These are phyloP conservation scores for Perkinsus olseni DNA, from an alignment of 169 alveolate species.

Conservation along the genomic window DNA sequence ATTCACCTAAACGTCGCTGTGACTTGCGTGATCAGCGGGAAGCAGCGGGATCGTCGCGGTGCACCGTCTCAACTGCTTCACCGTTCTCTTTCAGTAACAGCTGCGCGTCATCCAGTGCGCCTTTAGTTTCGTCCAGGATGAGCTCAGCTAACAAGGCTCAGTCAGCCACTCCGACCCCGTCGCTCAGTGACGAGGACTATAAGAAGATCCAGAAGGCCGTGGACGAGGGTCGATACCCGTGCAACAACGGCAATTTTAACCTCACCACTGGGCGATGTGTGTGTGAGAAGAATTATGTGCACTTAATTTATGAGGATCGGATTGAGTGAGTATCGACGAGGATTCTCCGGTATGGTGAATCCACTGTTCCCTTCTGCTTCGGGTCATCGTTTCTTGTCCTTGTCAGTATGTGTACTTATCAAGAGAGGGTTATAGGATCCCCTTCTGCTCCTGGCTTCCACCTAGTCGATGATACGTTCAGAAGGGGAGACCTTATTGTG, in stretches of 20 bases:
- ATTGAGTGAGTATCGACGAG: background rate
- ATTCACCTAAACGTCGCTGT: too few relatives aligned
- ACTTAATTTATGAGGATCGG: background rate
- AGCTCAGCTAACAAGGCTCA: background rate
- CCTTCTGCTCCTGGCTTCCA: background rate
- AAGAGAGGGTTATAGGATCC: background rate
- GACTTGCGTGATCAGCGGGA: too few relatives aligned
- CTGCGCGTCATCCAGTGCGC: too few relatives aligned
- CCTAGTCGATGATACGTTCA: background rate
- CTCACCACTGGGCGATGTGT: background rate
- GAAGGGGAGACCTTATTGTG: background rate
- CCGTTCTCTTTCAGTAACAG: too few relatives aligned
- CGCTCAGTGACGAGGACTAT: background rate
- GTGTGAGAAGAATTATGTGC: background rate
- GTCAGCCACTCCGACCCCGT: background rate
- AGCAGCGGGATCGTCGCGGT: too few relatives aligned
- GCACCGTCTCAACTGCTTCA: too few relatives aligned
- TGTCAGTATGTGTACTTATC: background rate
- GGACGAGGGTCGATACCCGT: background rate
- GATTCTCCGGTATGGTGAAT: too few relatives aligned
- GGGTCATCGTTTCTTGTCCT: background rate
- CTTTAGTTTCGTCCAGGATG: background rate
- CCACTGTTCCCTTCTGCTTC: too few relatives aligned
- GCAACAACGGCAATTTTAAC: background rate
- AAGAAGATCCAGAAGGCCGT: background rate